Conservation (phyloP, 768 basidiomycete species). For the Phylloporus rhodoxanthus region DNA sequence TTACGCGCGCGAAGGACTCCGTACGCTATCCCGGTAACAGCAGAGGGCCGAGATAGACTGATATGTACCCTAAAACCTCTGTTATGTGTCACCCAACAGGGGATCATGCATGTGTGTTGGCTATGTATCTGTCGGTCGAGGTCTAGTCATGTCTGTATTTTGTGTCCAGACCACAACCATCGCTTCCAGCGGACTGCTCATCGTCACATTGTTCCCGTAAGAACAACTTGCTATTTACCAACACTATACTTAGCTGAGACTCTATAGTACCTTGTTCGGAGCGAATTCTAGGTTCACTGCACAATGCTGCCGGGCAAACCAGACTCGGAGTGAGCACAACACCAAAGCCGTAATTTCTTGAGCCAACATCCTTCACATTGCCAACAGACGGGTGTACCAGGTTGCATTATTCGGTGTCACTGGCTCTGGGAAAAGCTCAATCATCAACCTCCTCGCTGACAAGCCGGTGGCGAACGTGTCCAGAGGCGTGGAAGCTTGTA, state of each 20-base stretch:
- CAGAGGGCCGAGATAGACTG: too few species aligned
- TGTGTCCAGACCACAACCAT: too few species aligned
- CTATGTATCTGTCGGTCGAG: too few species aligned
- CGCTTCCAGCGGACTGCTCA: neutral
- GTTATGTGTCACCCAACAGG: too few species aligned
- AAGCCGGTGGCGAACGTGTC: constrained; percentile 26
- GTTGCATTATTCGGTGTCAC: constrained; percentile 25
- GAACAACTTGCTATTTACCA: neutral
- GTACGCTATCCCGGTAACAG: too few species aligned
- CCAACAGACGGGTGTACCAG: constrained; percentile 17
- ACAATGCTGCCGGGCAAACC: constrained; percentile 7
- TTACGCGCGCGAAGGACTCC: too few species aligned
- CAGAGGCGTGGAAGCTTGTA: constrained; percentile 29
- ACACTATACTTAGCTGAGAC: neutral
- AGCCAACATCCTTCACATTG: constrained; percentile 6
- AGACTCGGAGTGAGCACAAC: constrained; percentile 13
- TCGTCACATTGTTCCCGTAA: constrained; percentile 3
- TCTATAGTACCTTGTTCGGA: neutral
- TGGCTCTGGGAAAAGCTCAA: too few species aligned
- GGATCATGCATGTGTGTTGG: too few species aligned
- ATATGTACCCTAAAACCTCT: too few species aligned
- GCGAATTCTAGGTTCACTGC: neutral
- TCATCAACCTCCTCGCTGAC: too few species aligned
- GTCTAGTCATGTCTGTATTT: too few species aligned
- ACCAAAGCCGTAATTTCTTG: neutral